Percentiles rank a stretch among this genome's conserved stretches.
Evolutionary conservation across 2,329 filamentous ascomycete species (phyloP).

Genomic region (Daldinia sp.): DNA sequence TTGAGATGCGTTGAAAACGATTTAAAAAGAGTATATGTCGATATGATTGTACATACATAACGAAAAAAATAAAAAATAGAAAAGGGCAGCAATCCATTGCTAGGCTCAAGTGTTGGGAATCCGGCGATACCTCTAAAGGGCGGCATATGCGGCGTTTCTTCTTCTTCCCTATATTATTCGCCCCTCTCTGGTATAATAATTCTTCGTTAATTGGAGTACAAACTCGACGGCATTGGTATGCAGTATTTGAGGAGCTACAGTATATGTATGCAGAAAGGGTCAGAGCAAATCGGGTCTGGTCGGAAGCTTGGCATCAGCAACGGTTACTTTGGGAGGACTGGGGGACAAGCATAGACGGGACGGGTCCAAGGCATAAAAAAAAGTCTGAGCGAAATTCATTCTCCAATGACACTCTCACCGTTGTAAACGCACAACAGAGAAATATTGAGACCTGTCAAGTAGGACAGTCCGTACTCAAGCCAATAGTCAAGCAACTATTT

Average conservation of each 20-base stretch:
- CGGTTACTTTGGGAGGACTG: slow-evolving; percentile 23
- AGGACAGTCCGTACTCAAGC: not conserved
- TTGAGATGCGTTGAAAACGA: slow-evolving; percentile 16
- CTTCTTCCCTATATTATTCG: not conserved
- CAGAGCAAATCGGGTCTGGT: slow-evolving; percentile 28
- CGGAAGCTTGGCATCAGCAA: slow-evolving; percentile 35
- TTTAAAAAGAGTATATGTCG: not conserved
- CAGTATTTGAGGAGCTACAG: slow-evolving; percentile 6
- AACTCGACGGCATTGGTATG: slow-evolving; percentile 10
- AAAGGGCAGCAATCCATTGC: not conserved
- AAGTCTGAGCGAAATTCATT: slow-evolving; percentile 25
- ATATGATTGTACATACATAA: slow-evolving; percentile 24
- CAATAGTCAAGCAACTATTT: not conserved
- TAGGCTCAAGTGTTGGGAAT: slow-evolving; percentile 4
- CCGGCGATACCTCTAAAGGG: slow-evolving; percentile 18
- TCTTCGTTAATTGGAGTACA: slow-evolving; percentile 7
- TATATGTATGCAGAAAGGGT: slow-evolving; percentile 24
- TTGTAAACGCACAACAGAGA: slow-evolving; percentile 2
- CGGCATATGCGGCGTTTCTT: slow-evolving; percentile 20
- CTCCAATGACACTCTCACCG: slow-evolving; percentile 18
- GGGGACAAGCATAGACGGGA: slow-evolving; percentile 11
- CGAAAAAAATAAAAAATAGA: not conserved
- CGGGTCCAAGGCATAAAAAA: slow-evolving; percentile 18
- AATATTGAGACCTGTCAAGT: slow-evolving; percentile 3
- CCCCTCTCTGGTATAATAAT: slow-evolving; percentile 10